These are phyloP conservation scores for Candida smagusa DNA, from an alignment of 1,139 yeast genomes.

Conservation along the genomic window DNA sequence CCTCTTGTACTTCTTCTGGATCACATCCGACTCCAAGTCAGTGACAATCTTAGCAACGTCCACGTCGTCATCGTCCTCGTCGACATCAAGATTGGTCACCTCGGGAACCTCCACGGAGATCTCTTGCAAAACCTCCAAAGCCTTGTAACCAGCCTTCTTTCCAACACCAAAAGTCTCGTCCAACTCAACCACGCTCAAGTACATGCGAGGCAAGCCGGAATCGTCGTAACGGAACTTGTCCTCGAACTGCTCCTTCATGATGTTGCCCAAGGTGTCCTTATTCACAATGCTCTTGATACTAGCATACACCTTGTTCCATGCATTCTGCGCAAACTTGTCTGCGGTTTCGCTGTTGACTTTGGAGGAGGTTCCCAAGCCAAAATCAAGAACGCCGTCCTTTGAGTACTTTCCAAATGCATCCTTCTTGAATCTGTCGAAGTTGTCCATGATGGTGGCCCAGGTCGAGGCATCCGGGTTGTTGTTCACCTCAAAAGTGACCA, in stretches of 20 bases:
- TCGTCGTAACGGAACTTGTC: conserved; percentile 79
- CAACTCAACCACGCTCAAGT: conserved; percentile 73
- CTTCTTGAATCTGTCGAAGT: conserved; percentile 42
- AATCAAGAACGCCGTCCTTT: conserved; percentile 42
- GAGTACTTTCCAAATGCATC: conserved; percentile 18
- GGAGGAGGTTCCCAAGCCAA: conserved; percentile 56
- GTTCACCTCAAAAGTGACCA: conserved; percentile 32
- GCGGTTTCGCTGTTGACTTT: conserved; percentile 41
- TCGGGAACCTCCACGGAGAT: conserved; percentile 6
- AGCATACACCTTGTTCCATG: conserved; percentile 66
- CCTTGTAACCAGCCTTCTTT: conserved; percentile 5
- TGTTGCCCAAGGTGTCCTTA: conserved; percentile 54
- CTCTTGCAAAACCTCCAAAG: conserved; percentile 7
- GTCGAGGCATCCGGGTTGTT: conserved; percentile 42
- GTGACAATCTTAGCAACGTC: conserved; percentile 50
- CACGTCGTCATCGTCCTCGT: conserved; percentile 30
- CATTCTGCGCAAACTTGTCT: conserved; percentile 43
- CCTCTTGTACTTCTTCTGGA: conserved; percentile 62
- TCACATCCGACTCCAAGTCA: conserved; percentile 54
- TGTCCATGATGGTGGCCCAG: conserved; percentile 60
- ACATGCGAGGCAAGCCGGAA: conserved; percentile 77
- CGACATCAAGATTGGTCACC: conserved; percentile 29
- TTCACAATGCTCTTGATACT: conserved; percentile 57
- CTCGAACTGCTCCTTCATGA: conserved; percentile 73
- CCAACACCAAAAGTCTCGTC: conserved; percentile 52